Base-by-base conservation (phyloP, 2,329 filamentous ascomycete species). In the Beauveria sp. region DNA sequence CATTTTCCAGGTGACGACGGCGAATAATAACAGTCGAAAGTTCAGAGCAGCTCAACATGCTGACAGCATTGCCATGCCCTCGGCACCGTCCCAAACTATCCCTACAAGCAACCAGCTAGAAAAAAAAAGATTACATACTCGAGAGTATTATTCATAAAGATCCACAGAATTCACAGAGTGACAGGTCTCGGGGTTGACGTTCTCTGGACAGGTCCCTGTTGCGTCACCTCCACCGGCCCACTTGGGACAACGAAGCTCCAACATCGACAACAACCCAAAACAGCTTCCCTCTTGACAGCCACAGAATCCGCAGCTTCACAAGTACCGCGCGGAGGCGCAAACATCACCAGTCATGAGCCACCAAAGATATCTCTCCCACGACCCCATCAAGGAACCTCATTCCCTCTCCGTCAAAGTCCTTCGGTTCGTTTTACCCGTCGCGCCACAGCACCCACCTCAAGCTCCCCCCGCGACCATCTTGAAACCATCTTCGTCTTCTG, bases 391-490 rank as follows among this genome's bases (percentile, higher is more conserved):
- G 73, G 90, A 93, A 75, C 88, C 89, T 43, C 89, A 93, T 74
- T 85, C 87, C 22, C 84, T 93, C 51, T 92, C 89, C 57, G 78
- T 93, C 59, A 93, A 93, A 78, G 90, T 90, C 55, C 78, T 90
- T 43, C 79, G 87, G 87, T 88, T 77, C 66, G 72, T 62, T 64
- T 56, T 20, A 42, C n/a, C 38, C 54, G 20, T 7, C 40, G 12
- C 22, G 26, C 20, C 34, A 5, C 14, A 22, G 10, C 31, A n/a
- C 24, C 22, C 51, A 48, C 43, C 40, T 31, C 28, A 10, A 22
- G 55, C 28, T 40, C 18, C 53, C 48, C 38, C 55, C 45, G 51
- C 34, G 28, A 59, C 46, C 58, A 38, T 38, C 51, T 54, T 16
- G 34, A 38, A 1, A 14, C 34, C 5, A 5, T 14, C 12, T 16